Percentiles rank a stretch among this genome's conserved stretches.
Conservation (phyloP, 1,284 basidiomycete species). For the Moniliophthora roreri region DNA sequence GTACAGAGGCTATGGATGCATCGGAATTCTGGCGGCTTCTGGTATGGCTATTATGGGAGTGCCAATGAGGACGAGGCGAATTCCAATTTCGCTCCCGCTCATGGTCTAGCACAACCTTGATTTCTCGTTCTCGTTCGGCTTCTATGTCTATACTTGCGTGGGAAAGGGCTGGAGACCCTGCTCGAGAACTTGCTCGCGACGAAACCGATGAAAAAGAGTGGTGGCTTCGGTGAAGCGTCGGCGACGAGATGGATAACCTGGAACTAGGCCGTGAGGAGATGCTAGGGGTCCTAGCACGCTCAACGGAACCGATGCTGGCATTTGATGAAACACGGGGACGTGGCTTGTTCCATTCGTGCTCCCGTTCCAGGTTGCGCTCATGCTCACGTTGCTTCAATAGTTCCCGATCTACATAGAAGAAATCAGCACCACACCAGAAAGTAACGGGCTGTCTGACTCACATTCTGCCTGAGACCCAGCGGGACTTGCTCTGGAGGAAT, state of each 20-base stretch:
- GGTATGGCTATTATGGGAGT: slow-evolving; percentile 4
- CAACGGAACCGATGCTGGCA: slow-evolving; percentile 28
- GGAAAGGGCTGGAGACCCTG: slow-evolving; percentile 42
- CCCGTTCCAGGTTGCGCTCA: slow-evolving; percentile 44
- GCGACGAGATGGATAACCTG: slow-evolving; percentile 27
- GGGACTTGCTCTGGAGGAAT: slow-evolving; percentile 44
- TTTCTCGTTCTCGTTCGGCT: slow-evolving; percentile 30
- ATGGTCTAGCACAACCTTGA: slow-evolving; percentile 38
- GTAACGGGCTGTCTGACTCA: slow-evolving; percentile 33
- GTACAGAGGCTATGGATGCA: neutral
- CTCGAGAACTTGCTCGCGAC: slow-evolving; percentile 25
- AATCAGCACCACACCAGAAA: neutral
- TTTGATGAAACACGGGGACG: slow-evolving; percentile 22
- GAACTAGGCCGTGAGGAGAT: slow-evolving; percentile 34
- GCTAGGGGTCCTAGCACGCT: slow-evolving; percentile 28
- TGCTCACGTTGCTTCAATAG: slow-evolving; percentile 38
- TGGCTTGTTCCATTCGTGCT: slow-evolving; percentile 58
- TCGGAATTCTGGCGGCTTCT: slow-evolving; percentile 10
- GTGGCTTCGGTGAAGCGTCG: slow-evolving; percentile 24
- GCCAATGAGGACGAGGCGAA: slow-evolving; percentile 54
- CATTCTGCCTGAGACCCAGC: slow-evolving; percentile 45
- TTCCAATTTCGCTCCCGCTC: slow-evolving; percentile 57
- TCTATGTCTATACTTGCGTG: slow-evolving; percentile 30
- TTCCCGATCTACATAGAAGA: slow-evolving; percentile 38
- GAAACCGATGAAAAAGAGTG: slow-evolving; percentile 26